phyloP scores from a whole-genome alignment of 164 flowering plant genomes.

The Kingdonia uniflora region DNA sequence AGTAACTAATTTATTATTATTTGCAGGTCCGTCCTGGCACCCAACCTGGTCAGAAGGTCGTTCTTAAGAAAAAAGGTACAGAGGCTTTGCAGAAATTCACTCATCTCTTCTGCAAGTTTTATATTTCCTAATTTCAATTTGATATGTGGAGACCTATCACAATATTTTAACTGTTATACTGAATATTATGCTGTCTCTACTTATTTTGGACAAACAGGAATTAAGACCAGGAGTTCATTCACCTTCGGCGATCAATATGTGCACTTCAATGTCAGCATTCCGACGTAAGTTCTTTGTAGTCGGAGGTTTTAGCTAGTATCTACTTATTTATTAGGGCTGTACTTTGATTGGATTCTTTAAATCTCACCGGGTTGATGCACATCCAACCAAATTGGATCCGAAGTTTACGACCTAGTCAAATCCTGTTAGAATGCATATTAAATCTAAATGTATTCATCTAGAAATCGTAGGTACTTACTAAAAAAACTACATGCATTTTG shows the following conservation, averaged over 20 bases:
- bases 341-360: no score
- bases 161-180: no score
- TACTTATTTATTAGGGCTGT: neutral
- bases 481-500: no score
- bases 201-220: no score
- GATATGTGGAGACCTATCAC: no score
- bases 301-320: neutral
- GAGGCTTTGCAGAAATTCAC: neutral
- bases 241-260: slow-evolving; percentile 84
- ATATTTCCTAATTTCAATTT: no score
- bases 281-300: slow-evolving; percentile 42
- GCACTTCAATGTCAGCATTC: slow-evolving; percentile 89
- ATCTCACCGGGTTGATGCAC: no score
- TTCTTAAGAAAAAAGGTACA: slow-evolving; percentile 82
- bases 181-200: no score
- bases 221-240: slow-evolving; percentile 42
- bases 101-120: neutral
- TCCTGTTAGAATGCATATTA: no score
- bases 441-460: no score
- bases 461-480: no score
- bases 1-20: no score
- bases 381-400: neutral
- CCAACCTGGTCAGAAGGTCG: slow-evolving; percentile 95
- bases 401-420: neutral
- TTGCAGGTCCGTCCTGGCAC: slow-evolving; percentile 85